phyloP scores from a whole-genome alignment of 2,329 filamentous ascomycete species.

The Alternaria sp. region DNA sequence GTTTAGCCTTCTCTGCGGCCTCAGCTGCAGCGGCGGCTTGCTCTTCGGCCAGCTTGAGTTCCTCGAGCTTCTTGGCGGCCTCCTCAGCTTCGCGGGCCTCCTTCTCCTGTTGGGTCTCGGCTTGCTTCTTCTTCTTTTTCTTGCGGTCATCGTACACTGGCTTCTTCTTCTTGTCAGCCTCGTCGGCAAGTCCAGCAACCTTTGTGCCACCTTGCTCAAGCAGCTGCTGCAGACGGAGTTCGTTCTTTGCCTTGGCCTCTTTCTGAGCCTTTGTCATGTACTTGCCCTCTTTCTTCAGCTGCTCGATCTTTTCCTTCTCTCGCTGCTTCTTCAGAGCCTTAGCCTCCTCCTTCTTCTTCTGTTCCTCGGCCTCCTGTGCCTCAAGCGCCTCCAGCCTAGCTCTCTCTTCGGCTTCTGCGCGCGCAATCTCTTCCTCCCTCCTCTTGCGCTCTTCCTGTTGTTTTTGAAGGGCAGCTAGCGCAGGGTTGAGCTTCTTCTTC shows the following conservation, averaged over 20 bases:
- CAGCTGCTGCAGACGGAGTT: slow-evolving; percentile 85
- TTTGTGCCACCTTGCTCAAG: slow-evolving; percentile 75
- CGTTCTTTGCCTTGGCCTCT: slow-evolving; percentile 79
- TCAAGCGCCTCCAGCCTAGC: slow-evolving; percentile 71
- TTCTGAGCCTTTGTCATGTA: slow-evolving; percentile 86
- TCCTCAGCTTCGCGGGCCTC: slow-evolving; percentile 59
- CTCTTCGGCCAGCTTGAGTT: slow-evolving; percentile 59
- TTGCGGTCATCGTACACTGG: slow-evolving; percentile 74
- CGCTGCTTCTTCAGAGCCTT: slow-evolving; percentile 81
- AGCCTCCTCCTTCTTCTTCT: slow-evolving; percentile 72
- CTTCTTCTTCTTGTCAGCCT: slow-evolving; percentile 78
- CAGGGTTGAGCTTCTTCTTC: slow-evolving; percentile 86
- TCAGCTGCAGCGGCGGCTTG: slow-evolving; percentile 82
- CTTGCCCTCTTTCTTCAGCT: slow-evolving; percentile 86
- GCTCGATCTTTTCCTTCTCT: slow-evolving; percentile 84
- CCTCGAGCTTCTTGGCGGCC: slow-evolving; percentile 61
- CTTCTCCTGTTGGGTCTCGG: slow-evolving; percentile 58
- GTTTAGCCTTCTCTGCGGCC: slow-evolving; percentile 67
- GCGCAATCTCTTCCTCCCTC: slow-evolving; percentile 68
- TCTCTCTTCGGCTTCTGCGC: slow-evolving; percentile 67
- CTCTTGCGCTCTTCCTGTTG: slow-evolving; percentile 79
- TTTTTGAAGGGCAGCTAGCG: slow-evolving; percentile 75
- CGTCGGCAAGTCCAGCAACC: slow-evolving; percentile 60
- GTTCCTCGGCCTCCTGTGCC: slow-evolving; percentile 69
- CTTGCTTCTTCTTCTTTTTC: slow-evolving; percentile 78